Evolutionary conservation across 345 rosid genomes (phyloP), one percentile per base, ranked within the genome.

Genomic region (Lepidium sativum): DNA sequence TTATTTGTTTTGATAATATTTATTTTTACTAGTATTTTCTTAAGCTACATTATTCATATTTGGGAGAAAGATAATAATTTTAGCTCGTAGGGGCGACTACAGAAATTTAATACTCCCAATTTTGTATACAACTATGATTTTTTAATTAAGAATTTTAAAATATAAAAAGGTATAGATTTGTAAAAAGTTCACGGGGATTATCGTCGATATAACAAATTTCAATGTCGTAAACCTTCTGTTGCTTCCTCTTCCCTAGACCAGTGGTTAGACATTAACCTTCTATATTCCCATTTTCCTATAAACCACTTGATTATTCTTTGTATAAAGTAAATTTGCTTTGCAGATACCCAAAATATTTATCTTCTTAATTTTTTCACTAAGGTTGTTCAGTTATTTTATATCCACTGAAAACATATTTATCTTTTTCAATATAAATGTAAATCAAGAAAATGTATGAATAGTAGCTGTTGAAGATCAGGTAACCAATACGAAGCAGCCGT

Each of bases 211-310:
- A 18, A 33, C 75, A 40, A 0, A 23, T 71, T 64, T 25, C 65
- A 66, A 71, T 57, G 70, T 65, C 66, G 60, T 72, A 65, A 65
- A 65, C 54, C 71, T 65, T 65, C 76, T 65, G 54, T 42, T 72
- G 47, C 42, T 65, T 51, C 55, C 71, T 33, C 66, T 72, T 66
- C 71, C 76, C 71, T 72, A 65, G 76, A 52, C 23, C 41, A 34
- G 35, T 58, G 54, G 58, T 58, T 50, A 58, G 48, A 57, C 67
- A 53, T 15, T 49, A 49, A 65, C 64, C 65, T 63, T 63, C 75
- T 47, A 13, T 44, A 70, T 70, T 47, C 57, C 6, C 50, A 70
- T 44, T 21, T 40, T 6, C 12, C 33, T 21, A 9, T 47, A n/a
- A 27, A 63, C 45, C 59, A 38, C 53, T 71, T 64, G 54, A 49